phyloP scores from a whole-genome alignment of 106 monocot genomes.

The Dioscorea alata region DNA sequence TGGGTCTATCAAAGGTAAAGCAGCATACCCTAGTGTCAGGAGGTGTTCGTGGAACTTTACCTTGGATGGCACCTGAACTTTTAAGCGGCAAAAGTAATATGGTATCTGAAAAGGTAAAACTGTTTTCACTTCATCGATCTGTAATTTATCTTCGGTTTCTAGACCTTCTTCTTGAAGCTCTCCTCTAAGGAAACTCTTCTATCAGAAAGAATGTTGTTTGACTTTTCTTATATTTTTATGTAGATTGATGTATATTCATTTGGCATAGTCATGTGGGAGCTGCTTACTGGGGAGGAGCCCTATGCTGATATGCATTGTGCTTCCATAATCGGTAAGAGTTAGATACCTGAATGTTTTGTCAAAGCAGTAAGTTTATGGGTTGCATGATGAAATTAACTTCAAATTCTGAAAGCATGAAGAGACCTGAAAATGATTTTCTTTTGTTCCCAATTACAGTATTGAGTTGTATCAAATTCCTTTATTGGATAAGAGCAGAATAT shows the following conservation, averaged over 20 bases:
- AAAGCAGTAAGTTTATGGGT: too few relatives aligned
- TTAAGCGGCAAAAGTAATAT: conserved; percentile 78
- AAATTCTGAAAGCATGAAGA: too few relatives aligned
- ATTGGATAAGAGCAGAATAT: too few relatives aligned
- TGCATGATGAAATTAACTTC: too few relatives aligned
- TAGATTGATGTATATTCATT: conserved; percentile 98
- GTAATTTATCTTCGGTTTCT: not conserved
- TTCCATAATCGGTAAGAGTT: conserved; percentile 71
- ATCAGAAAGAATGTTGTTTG: conserved; percentile 1
- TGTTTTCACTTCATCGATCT: not conserved
- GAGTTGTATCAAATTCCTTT: too few relatives aligned
- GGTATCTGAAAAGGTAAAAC: conserved; percentile 84
- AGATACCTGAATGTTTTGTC: not conserved
- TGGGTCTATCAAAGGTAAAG: conserved; percentile 97
- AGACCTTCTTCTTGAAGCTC: not conserved
- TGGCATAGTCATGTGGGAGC: conserved; percentile 97
- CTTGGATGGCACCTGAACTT: conserved; percentile 99
- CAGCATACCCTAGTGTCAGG: conserved; percentile 92
- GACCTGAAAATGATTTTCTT: too few relatives aligned
- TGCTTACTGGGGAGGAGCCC: conserved; percentile 96
- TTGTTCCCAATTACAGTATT: too few relatives aligned
- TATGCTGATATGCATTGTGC: conserved; percentile 80
- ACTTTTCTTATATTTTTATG: conserved; percentile 6
- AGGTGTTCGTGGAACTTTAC: conserved; percentile 92
- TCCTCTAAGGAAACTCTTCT: not conserved